A percentile compares a stretch with the other conserved stretches of the same genome.
phyloP scores from a whole-genome alignment of 768 basidiomycete species.

The Favolaschia claudopus region DNA sequence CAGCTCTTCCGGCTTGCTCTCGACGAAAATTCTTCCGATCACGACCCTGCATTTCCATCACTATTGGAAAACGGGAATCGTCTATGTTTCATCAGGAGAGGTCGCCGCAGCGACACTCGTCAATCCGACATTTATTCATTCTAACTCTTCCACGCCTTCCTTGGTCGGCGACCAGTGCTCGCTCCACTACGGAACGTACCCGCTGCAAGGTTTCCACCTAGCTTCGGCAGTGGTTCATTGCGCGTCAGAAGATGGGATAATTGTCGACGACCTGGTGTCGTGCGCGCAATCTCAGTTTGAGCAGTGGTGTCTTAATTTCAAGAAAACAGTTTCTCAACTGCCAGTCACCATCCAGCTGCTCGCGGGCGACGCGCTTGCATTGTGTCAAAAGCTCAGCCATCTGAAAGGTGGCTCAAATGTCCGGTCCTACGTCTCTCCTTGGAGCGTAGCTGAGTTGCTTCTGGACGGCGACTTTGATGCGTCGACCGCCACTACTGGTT shows the following conservation, averaged over 20 bases:
- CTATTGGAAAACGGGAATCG: conserved; percentile 44
- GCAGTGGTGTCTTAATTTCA: conserved; percentile 41
- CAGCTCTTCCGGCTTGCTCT: conserved; percentile 14
- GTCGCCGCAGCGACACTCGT: conserved; percentile 32
- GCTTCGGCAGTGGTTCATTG: conserved; percentile 31
- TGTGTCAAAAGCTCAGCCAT: conserved; percentile 33
- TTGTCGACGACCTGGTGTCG: conserved; percentile 26
- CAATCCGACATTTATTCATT: conserved; percentile 46
- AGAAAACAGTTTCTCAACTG: conserved; percentile 1
- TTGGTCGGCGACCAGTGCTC: conserved; percentile 37
- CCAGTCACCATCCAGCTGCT: conserved; percentile 35
- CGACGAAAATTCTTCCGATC: background rate
- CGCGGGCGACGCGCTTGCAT: conserved; percentile 35
- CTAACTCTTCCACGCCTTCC: conserved; percentile 17
- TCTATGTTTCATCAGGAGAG: conserved; percentile 25
- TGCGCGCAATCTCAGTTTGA: conserved; percentile 32
- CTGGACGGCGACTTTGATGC: conserved; percentile 39
- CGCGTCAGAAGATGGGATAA: background rate
- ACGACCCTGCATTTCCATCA: conserved; percentile 20
- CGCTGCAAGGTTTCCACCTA: conserved; percentile 41
- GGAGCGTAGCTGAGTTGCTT: conserved; percentile 34
- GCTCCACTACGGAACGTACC: conserved; percentile 45
- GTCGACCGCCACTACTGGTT: conserved; percentile 35
- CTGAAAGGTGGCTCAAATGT: background rate
- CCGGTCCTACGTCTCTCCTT: conserved; percentile 26